Base-by-base conservation (phyloP, 2,329 filamentous ascomycete genomes). In the Epichloe elymi region DNA sequence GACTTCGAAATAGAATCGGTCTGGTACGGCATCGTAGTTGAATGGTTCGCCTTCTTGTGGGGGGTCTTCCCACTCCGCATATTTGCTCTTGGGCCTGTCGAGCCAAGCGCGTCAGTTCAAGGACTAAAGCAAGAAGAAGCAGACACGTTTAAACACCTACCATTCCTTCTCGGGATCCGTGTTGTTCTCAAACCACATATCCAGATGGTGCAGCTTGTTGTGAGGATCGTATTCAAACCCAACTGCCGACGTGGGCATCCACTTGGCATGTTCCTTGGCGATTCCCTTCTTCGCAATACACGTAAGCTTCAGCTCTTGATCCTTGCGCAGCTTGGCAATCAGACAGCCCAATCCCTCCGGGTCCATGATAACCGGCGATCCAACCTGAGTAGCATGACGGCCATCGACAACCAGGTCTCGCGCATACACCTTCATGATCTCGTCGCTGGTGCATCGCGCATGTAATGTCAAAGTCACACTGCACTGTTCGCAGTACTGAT, bases 261-360 rank as follows among this genome's bases (percentile, higher is more conserved):
- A 98, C 69, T 98, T 98, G 10, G 93, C 88, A 69, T 98, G 93
- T 67, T 98, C 93, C 74, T 98, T 98, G 38, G 91, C 90, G 57
- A 97, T 97, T 1, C 93, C 93, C 76, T 97, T 97, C 76, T 95
- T 96, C 48, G 91, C 93, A 57, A 96, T 86, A 65, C 91, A 97
- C 55, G 80, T 86, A 63, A 98, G 80, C 66, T 88, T 85, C 54
- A 98, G 72, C 68, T 95, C 89, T 70, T 98, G 93, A 2, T 86
- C 88, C 63, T 84, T 85, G 53, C 91, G 79, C 63, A 98, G 72
- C 74, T 97, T 97, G 62, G 86, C 87, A 57, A 98, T 91, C 59
- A 97, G 75, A 43, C 85, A 80, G 1, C 93, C 93, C 52, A 86
- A 80, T 11, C 83, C 83, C 48, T 91, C 86, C 0, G 85, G 79